Evolutionary conservation across 306 rosid genomes (phyloP), one percentile per base, ranked within the genome.

Genomic region (Lathyrus oleraceus): DNA sequence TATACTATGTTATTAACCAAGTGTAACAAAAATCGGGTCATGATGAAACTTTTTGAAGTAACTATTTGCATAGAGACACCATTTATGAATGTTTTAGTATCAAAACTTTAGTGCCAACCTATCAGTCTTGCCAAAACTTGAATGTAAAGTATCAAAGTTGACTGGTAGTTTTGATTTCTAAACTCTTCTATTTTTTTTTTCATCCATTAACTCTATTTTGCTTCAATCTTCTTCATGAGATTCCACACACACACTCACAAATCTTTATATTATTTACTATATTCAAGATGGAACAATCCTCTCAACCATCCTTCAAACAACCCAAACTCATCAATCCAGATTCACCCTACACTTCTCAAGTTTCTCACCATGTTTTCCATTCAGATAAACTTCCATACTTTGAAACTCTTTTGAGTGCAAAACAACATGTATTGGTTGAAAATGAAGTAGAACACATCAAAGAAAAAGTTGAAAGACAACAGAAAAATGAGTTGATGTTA

Each of bases 81-180:
- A 28, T 28, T 28, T 28, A 28, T n/a, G n/a, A n/a, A n/a, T n/a
- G n/a, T n/a, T n/a, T n/a, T n/a, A n/a, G n/a, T n/a, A n/a, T n/a
- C n/a, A n/a, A n/a, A n/a, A 21, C 23, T 21, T 30, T 59, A 59
- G 60, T 17, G 47, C 39, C 60, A 44, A 44, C 25, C 13, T 15
- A 35, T n/a, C 19, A 61, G 17, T 8, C 71, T 57, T 57, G 51
- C 68, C 36, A 60, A 60, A 60, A 62, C 19, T 54, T 21, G 38
- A 48, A 61, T 17, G 17, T 35, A 32, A 44, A 5, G 1, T 11
- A 11, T 17, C 25, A 27, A 64, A 8, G 65, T 86, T 88, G 96
- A 91, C 93, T 65, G 87, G 85, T 88, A 76, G 97, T 16, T 91
- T 47, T 52, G 56, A 43, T 6, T 82, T 49, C 44, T 8, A 23